Evolutionary conservation across 2,329 filamentous ascomycete species (phyloP), one percentile per base, ranked within the genome.

Genomic region (Calonectria crousiana): DNA sequence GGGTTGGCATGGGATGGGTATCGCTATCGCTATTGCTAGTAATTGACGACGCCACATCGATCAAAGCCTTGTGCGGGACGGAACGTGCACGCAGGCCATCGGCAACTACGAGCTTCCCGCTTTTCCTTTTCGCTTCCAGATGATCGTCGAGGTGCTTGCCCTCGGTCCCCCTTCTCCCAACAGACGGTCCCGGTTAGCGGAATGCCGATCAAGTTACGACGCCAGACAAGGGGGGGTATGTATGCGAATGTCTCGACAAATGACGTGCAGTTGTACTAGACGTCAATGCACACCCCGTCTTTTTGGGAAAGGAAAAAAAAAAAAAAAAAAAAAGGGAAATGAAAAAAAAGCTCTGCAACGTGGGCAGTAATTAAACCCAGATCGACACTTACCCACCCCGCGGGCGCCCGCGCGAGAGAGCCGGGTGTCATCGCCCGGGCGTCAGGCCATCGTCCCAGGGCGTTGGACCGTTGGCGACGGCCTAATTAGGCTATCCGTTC

Each of bases 321-420:
- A 32, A 60, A 38, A 23, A 60, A 60, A 60, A 60, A 60, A n/a
- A n/a, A n/a, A n/a, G n/a, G n/a, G n/a, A n/a, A n/a, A n/a, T n/a
- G n/a, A 47, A 23, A 47, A 47, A 36, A 23, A 38, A 62, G 26
- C 16, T 62, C 56, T 41, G 56, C 38, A 62, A 38, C 56, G 56
- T 62, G 56, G 56, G 56, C 56, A 62, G 56, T 60, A 60, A 60
- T 62, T 62, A 62, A 62, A 62, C 34, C 56, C 34, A 62, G 56
- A 62, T 62, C 56, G 36, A 23, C 34, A 14, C 8, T 62, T 62
- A 41, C 34, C 56, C 56, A 38, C 34, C 56, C 56, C 32, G 30
- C 52, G 23, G n/a, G 56, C 56, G 56, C 56, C 56, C 56, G 56
- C 56, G 38, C 1, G 4, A 41, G 38, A 2, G 4, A 41, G 23